Percentiles rank a stretch among this genome's conserved stretches.
These are phyloP conservation scores for Domatiomyces catenatus DNA, from an alignment of 2,329 filamentous ascomycete species.

Conservation along the genomic window DNA sequence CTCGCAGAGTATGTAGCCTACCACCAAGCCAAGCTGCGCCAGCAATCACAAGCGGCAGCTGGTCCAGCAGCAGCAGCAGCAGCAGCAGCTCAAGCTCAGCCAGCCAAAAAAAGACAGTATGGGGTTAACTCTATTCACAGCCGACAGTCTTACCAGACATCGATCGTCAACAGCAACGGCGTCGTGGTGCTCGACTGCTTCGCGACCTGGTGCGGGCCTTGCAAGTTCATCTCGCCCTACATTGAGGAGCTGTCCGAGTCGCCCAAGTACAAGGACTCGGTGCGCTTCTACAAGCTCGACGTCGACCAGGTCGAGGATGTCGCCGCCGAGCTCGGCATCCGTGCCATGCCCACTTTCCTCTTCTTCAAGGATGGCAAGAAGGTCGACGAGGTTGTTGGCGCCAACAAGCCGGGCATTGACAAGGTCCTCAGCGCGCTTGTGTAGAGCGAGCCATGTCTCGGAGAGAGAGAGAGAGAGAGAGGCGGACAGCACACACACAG, in stretches of 20 bases:
- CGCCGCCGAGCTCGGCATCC: constrained; percentile 60
- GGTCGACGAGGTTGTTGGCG: constrained; percentile 59
- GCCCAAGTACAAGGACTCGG: constrained; percentile 40
- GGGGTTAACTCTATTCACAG: constrained; percentile 28
- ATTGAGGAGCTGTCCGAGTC: constrained; percentile 42
- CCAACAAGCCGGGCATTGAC: constrained; percentile 53
- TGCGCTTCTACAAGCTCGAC: constrained; percentile 78
- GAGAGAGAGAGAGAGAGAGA: too few species aligned
- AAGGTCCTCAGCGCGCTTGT: background rate
- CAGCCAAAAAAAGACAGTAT: constrained; percentile 11
- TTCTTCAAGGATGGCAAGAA: constrained; percentile 69
- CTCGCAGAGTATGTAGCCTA: constrained; percentile 20
- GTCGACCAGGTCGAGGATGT: constrained; percentile 68
- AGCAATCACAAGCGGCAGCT: constrained; percentile 9
- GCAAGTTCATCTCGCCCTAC: constrained; percentile 73
- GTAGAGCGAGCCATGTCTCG: background rate
- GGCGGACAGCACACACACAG: too few species aligned
- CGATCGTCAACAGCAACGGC: constrained; percentile 37
- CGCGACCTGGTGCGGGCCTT: constrained; percentile 86
- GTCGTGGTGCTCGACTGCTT: constrained; percentile 73
- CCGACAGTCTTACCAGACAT: constrained; percentile 42
- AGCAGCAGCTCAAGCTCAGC: background rate
- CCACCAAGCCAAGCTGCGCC: constrained; percentile 17
- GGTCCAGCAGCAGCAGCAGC: background rate
- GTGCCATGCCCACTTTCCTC: constrained; percentile 85